phyloP scores from a whole-genome alignment of 192 early-diverging fungal species.

The Linnemannia zychae region DNA sequence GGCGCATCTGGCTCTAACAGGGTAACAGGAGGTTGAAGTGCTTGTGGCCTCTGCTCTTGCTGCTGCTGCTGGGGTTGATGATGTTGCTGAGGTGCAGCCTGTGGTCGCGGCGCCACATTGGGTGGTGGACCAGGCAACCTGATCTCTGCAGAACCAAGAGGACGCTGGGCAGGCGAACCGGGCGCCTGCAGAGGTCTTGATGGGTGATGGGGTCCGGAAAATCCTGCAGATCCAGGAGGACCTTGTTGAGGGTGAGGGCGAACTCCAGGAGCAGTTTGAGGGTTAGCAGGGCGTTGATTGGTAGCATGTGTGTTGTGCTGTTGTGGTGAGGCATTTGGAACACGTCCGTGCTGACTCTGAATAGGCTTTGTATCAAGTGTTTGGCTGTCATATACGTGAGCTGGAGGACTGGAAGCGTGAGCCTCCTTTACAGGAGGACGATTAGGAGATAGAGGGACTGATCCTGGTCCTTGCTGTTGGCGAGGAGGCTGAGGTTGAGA shows the following conservation, averaged over 20 bases:
- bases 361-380: background rate
- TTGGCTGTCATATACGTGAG: background rate
- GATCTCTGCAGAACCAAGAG: constrained; percentile 18
- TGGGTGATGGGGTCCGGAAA: constrained; percentile 6
- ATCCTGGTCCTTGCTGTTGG: constrained; percentile 18
- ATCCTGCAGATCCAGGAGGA: constrained; percentile 8
- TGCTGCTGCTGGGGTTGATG: background rate
- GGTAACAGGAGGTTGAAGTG: background rate
- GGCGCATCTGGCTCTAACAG: constrained; percentile 39
- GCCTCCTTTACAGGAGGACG: background rate
- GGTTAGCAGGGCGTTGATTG: constrained; percentile 20
- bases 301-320: constrained; percentile 9
- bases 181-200: constrained; percentile 16
- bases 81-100: constrained; percentile 5
- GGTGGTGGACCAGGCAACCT: constrained; percentile 7
- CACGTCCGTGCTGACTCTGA: constrained; percentile 14
- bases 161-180: constrained; percentile 32
- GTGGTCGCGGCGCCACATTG: background rate
- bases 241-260: constrained; percentile 15
- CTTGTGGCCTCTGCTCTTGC: background rate
- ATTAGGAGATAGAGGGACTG: constrained; percentile 16
- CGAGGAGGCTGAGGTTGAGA: constrained; percentile 15
- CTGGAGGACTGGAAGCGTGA: background rate
- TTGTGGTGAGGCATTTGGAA: constrained; percentile 14
- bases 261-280: constrained; percentile 15